These are phyloP conservation scores for Oryza glumipatula DNA, from an alignment of 176 grass and related monocot genomes.

Conservation along the genomic window DNA sequence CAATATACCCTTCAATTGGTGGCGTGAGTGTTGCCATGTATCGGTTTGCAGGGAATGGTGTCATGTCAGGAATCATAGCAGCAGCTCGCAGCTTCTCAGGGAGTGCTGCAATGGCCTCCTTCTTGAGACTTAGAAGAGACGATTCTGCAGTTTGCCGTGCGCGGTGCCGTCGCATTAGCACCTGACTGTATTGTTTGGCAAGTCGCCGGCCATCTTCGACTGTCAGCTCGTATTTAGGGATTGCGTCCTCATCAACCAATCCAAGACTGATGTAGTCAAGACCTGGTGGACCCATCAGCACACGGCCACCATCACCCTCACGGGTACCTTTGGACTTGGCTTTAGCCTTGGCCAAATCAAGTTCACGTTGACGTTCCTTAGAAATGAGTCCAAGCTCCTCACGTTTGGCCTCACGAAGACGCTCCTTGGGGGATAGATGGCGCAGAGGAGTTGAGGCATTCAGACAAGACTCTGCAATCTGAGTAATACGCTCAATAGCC, in stretches of 20 bases:
- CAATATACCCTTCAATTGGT: conserved; percentile 87
- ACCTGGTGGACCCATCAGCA: conserved; percentile 66
- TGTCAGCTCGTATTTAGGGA: conserved; percentile 80
- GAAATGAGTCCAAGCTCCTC: conserved; percentile 86
- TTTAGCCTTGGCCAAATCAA: conserved; percentile 76
- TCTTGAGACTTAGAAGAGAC: conserved; percentile 65
- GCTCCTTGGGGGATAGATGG: conserved; percentile 59
- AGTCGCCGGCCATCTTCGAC: conserved; percentile 73
- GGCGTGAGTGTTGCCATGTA: conserved; percentile 91
- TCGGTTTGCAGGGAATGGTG: conserved; percentile 76
- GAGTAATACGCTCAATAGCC: conserved; percentile 54
- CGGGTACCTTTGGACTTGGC: conserved; percentile 38
- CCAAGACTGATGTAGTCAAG: conserved; percentile 85
- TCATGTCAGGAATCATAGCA: conserved; percentile 74
- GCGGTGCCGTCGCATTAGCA: conserved; percentile 80
- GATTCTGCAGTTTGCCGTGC: conserved; percentile 75
- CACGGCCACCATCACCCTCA: conserved; percentile 45
- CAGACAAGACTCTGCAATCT: conserved; percentile 75
- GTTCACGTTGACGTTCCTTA: conserved; percentile 78
- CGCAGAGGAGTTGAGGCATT: conserved; percentile 65
- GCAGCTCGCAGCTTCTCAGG: conserved; percentile 68
- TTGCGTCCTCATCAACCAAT: conserved; percentile 78
- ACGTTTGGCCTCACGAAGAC: conserved; percentile 67
- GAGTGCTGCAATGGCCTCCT: conserved; percentile 74
- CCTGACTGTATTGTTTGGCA: conserved; percentile 80